A percentile compares a stretch with the other conserved stretches of the same genome.
Conservation (phyloP, 495 filamentous ascomycete genomes). For the Recurvomyces mirabilis region DNA sequence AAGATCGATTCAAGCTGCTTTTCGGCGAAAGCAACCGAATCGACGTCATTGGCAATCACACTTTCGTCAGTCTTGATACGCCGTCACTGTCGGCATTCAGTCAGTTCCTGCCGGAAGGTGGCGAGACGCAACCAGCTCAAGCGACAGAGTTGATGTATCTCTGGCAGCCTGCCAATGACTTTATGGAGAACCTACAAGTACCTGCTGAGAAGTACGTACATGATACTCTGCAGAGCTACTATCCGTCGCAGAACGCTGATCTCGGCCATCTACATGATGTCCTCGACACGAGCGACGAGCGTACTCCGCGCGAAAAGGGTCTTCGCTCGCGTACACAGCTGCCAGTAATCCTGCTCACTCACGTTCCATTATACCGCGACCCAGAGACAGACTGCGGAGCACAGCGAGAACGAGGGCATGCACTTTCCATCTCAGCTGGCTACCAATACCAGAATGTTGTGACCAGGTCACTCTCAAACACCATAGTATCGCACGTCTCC, state of each 20-base stretch:
- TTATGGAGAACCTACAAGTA: slow-evolving; percentile 51
- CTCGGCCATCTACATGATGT: slow-evolving; percentile 23
- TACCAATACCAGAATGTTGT: slow-evolving; percentile 98
- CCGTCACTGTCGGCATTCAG: slow-evolving; percentile 71
- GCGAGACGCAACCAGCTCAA: slow-evolving; percentile 23
- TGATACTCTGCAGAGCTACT: slow-evolving; percentile 42
- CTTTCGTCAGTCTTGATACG: slow-evolving; percentile 81
- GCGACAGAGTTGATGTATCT: slow-evolving; percentile 37
- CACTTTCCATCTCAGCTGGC: slow-evolving; percentile 61
- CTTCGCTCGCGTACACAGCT: slow-evolving; percentile 4
- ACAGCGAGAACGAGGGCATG: slow-evolving; percentile 56
- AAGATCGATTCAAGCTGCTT: slow-evolving; percentile 72
- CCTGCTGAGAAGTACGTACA: slow-evolving; percentile 40
- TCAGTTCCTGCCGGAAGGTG: slow-evolving; percentile 37
- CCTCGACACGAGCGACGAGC: slow-evolving; percentile 15
- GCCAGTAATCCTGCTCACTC: slow-evolving; percentile 83
- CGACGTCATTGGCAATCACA: slow-evolving; percentile 88
- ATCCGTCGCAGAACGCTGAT: slow-evolving; percentile 25
- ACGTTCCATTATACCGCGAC: slow-evolving; percentile 78
- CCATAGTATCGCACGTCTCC: slow-evolving; percentile 52
- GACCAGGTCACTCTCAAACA: slow-evolving; percentile 55
- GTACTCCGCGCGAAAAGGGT: not conserved
- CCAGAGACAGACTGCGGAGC: slow-evolving; percentile 71
- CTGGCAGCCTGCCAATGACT: slow-evolving; percentile 65
- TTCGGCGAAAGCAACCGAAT: slow-evolving; percentile 84